phyloP scores from a whole-genome alignment of 371 early-diverging fungal genomes.

The Mucor plumbeus region DNA sequence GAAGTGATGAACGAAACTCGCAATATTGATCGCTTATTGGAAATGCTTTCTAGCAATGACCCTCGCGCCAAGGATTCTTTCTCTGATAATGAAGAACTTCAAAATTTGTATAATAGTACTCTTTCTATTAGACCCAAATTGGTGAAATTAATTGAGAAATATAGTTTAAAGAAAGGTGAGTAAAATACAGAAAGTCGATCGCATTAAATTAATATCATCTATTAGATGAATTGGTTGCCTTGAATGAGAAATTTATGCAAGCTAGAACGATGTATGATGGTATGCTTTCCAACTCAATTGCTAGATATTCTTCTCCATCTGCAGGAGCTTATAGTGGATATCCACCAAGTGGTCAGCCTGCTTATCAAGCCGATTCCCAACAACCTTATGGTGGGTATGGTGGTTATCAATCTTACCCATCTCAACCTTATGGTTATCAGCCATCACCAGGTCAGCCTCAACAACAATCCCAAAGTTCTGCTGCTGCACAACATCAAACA shows the following conservation, averaged over 20 bases:
- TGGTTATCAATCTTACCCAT: conserved; percentile 6
- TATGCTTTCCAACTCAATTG: conserved; percentile 54
- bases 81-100: conserved; percentile 87
- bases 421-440: conserved; percentile 14
- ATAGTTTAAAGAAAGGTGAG: conserved; percentile 78
- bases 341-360: conserved; percentile 15
- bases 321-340: conserved; percentile 24
- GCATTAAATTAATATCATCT: background rate
- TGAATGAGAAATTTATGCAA: conserved; percentile 59
- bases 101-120: conserved; percentile 74
- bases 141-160: conserved; percentile 78
- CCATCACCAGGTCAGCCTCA: conserved; percentile 15
- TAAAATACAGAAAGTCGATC: too few relatives aligned
- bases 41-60: conserved; percentile 76
- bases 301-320: conserved; percentile 43
- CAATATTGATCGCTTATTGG: conserved; percentile 81
- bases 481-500: conserved; percentile 18
- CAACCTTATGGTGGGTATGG: conserved; percentile 7
- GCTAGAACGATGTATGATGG: conserved; percentile 60
- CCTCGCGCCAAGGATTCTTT: conserved; percentile 78
- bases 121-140: conserved; percentile 80
- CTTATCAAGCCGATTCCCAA: conserved; percentile 4
- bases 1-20: conserved; percentile 74
- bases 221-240: conserved; percentile 57
- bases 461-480: conserved; percentile 25